Evolutionary conservation across 2,329 filamentous ascomycete species (phyloP).

Genomic region (Botrytis porri): DNA sequence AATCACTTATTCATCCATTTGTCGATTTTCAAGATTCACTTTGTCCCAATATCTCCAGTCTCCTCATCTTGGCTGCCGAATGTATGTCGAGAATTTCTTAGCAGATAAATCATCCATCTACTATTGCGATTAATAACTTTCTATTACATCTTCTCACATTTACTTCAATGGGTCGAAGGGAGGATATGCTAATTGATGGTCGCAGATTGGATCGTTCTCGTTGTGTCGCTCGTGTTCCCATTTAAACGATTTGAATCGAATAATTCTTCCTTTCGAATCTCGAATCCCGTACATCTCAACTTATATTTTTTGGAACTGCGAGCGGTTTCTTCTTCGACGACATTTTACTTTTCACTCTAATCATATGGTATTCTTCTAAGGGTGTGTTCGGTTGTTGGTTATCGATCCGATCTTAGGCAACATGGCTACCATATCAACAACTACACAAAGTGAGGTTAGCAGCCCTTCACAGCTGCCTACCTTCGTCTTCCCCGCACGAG

Average conservation of each 20-base stretch:
- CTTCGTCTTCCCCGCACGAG: slow-evolving; percentile 32
- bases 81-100: neutral
- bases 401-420: slow-evolving; percentile 16
- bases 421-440: slow-evolving; percentile 20
- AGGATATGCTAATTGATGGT: slow-evolving; percentile 11
- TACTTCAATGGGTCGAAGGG: neutral
- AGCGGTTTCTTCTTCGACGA: slow-evolving; percentile 13
- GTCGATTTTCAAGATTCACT: slow-evolving; percentile 14
- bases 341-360: slow-evolving; percentile 1
- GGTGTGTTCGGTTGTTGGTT: slow-evolving; percentile 16
- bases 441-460: slow-evolving; percentile 13
- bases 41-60: neutral
- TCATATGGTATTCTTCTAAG: slow-evolving; percentile 19
- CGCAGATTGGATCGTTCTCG: slow-evolving; percentile 19
- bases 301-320: slow-evolving; percentile 5
- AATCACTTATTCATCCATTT: slow-evolving; percentile 16
- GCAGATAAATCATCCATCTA: neutral
- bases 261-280: neutral
- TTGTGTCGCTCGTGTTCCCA: slow-evolving; percentile 12
- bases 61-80: slow-evolving; percentile 2
- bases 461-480: slow-evolving; percentile 29
- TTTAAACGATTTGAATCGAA: neutral
- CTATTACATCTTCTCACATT: neutral
- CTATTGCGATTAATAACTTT: neutral
- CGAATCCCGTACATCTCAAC: neutral